Conservation (phyloP, 116 monocot species). For the Iris pallida region DNA sequence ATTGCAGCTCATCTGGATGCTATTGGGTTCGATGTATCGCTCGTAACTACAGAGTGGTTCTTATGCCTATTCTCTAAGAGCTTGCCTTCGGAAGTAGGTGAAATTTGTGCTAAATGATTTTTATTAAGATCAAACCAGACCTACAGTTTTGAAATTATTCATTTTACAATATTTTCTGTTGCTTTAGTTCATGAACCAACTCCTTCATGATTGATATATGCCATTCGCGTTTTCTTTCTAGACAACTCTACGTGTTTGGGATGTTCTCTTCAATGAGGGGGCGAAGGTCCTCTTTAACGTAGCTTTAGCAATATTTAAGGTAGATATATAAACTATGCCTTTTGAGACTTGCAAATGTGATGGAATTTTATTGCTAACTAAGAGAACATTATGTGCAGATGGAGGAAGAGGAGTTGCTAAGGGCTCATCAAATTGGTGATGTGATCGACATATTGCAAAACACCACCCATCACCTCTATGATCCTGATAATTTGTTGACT, state of each 20-base stretch:
- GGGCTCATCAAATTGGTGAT: conserved; percentile 72
- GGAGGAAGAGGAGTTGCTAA: conserved; percentile 84
- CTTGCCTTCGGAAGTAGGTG: conserved; percentile 91
- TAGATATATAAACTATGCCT: conserved; percentile 4
- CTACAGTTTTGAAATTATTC: background rate
- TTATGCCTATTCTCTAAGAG: conserved; percentile 94
- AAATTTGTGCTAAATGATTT: background rate
- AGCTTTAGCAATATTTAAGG: conserved; percentile 98
- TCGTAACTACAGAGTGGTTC: conserved; percentile 97
- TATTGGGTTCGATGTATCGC: conserved; percentile 88
- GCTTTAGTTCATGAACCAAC: background rate
- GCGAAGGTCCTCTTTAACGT: conserved; percentile 94
- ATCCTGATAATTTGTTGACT: conserved; percentile 82
- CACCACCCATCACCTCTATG: conserved; percentile 72
- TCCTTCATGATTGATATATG: background rate
- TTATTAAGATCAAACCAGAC: background rate
- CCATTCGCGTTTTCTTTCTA: conserved; percentile 20
- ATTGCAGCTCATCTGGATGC: conserved; percentile 83
- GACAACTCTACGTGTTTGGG: conserved; percentile 98
- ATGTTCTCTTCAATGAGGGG: conserved; percentile 97
- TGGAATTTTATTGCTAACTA: background rate
- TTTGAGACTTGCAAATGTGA: background rate
- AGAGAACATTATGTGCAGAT: conserved; percentile 39
- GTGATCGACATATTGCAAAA: conserved; percentile 78
- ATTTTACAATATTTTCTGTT: background rate